A percentile compares a stretch with the other conserved stretches of the same genome.
phyloP scores from a whole-genome alignment of 331 rosid genomes.

The Rhamnella rubrinervis region DNA sequence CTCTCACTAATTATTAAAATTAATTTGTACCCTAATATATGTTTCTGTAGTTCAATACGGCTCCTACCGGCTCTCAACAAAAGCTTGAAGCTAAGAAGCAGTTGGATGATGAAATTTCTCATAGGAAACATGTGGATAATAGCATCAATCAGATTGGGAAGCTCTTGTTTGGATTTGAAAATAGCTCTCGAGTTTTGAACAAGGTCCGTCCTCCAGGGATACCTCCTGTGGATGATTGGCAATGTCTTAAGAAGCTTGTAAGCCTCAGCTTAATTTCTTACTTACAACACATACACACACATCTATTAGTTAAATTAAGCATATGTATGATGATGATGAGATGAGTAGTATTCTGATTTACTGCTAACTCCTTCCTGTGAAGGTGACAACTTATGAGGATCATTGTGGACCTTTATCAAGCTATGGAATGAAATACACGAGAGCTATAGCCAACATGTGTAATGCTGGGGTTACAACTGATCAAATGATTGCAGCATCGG shows the following conservation, averaged over 20 bases:
- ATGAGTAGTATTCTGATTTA: too few species aligned
- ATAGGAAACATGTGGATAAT: slow-evolving; percentile 34
- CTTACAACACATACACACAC: too few species aligned
- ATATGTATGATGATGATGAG: too few species aligned
- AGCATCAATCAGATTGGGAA: slow-evolving; percentile 32
- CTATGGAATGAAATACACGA: slow-evolving; percentile 56
- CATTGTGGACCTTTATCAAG: slow-evolving; percentile 48
- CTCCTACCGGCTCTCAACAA: slow-evolving; percentile 28
- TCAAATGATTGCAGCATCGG: slow-evolving; percentile 39
- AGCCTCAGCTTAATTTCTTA: background rate
- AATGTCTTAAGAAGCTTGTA: slow-evolving; percentile 55
- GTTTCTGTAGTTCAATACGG: background rate
- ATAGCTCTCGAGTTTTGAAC: slow-evolving; percentile 27
- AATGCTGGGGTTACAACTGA: slow-evolving; percentile 44
- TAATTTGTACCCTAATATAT: slow-evolving; percentile 1
- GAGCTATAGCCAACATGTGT: slow-evolving; percentile 74
- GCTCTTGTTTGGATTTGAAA: slow-evolving; percentile 40
- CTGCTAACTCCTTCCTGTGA: background rate
- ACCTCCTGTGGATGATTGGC: slow-evolving; percentile 71
- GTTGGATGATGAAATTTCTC: slow-evolving; percentile 36
- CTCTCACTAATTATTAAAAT: too few species aligned
- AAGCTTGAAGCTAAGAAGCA: slow-evolving; percentile 41
- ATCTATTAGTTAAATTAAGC: too few species aligned
- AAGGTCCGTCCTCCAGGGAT: slow-evolving; percentile 45
- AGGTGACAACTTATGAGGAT: slow-evolving; percentile 53